Conservation (phyloP, 208 protist genomes). For the Acanthamoeba rhysodes region DNA sequence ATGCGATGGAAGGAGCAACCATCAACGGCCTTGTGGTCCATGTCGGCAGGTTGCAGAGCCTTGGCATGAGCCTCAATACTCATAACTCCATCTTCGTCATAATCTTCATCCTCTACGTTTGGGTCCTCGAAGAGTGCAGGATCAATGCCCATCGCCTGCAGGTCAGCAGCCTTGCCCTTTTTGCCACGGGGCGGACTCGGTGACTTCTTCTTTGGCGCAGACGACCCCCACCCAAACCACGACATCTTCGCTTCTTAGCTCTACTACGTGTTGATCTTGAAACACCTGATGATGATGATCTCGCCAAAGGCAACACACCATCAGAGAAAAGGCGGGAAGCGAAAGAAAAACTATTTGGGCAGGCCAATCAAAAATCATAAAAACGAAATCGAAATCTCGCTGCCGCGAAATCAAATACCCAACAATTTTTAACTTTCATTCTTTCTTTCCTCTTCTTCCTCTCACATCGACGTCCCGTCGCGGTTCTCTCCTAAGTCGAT, state of each 20-base stretch:
- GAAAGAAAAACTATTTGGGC: neutral
- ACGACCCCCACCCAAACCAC: conserved; percentile 25
- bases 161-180: neutral
- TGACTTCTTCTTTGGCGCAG: neutral
- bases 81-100: neutral
- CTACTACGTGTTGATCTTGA: neutral
- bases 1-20: neutral
- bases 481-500: conserved; percentile 24
- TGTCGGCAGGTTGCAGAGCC: neutral
- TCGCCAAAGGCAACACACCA: neutral
- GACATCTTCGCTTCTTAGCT: neutral
- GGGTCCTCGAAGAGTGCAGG: conserved; percentile 18
- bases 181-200: neutral
- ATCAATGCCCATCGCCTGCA: conserved; percentile 14
- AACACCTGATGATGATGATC: neutral
- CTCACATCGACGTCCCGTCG: conserved; percentile 16
- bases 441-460: conserved; percentile 50
- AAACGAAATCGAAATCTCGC: neutral
- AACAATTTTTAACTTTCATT: neutral
- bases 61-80: conserved; percentile 17
- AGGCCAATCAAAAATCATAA: neutral
- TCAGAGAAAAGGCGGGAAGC: neutral
- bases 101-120: neutral
- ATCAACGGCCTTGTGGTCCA: conserved; percentile 3
- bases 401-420: neutral